Evolutionary conservation across 225 moss, liverwort and hornwort species (phyloP).

Genomic region (Bryoerythrophyllum caledonicum): DNA sequence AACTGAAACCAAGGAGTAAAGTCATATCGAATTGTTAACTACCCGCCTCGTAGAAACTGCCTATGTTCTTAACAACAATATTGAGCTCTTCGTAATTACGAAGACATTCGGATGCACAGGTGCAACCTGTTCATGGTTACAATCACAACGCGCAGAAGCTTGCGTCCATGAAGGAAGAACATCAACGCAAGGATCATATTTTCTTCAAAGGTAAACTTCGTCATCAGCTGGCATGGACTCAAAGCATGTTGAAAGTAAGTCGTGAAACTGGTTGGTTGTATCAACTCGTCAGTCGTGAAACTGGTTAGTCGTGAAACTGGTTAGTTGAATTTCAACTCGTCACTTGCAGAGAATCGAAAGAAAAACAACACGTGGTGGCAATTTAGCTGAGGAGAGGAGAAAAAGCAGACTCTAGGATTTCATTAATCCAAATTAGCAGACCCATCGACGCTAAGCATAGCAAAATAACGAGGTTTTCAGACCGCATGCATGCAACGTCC

Average conservation of each 20-base stretch:
- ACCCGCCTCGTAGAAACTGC: neutral
- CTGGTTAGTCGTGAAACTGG: neutral
- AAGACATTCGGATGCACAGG: slow-evolving; percentile 26
- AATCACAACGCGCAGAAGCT: neutral
- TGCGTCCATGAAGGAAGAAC: slow-evolving; percentile 20
- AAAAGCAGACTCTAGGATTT: neutral
- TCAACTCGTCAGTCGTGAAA: neutral
- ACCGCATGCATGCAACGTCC: neutral
- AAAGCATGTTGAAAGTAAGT: neutral
- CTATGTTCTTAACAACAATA: neutral
- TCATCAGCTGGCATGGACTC: neutral
- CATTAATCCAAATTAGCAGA: neutral
- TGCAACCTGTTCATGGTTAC: slow-evolving; percentile 14
- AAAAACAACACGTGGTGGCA: slow-evolving; percentile 28
- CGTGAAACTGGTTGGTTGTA: neutral
- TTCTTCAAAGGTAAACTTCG: slow-evolving; percentile 18
- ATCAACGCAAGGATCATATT: slow-evolving; percentile 15
- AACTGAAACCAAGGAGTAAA: neutral
- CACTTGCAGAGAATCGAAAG: slow-evolving; percentile 23
- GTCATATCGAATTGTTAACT: neutral
- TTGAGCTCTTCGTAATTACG: neutral
- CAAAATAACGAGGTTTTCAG: no score
- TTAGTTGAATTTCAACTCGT: neutral
- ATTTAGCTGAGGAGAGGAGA: slow-evolving; percentile 11
- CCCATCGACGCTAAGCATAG: no score